Evolutionary conservation across 352 stramenopile genomes (phyloP).

Genomic region (Globisporangium irregulare): DNA sequence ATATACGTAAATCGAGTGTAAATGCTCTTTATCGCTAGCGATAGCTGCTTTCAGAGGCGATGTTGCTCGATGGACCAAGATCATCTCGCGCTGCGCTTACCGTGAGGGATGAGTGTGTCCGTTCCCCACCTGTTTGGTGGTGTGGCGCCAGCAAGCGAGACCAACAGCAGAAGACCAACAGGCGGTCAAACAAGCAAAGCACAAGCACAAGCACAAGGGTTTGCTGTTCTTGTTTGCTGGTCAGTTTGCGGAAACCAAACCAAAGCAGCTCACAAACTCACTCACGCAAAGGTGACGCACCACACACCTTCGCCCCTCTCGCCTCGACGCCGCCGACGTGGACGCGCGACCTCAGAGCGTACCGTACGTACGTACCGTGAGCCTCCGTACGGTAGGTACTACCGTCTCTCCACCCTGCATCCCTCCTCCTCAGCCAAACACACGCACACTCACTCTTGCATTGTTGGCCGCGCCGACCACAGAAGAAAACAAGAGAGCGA

Average conservation of each 20-base stretch:
- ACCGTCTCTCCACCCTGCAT: no score
- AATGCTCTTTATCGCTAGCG: no score
- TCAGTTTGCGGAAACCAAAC: neutral
- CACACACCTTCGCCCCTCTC: neutral
- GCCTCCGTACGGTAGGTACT: neutral
- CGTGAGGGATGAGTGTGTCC: neutral
- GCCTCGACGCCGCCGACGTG: slow-evolving; percentile 9
- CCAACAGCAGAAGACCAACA: neutral
- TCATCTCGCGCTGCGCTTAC: no score
- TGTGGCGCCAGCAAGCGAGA: neutral
- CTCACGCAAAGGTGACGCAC: slow-evolving; percentile 1
- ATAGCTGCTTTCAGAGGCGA: no score
- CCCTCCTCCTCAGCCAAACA: neutral
- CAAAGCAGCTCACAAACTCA: neutral
- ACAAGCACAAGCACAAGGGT: neutral
- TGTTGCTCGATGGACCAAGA: no score
- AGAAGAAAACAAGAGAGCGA: neutral
- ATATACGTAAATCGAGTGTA: no score
- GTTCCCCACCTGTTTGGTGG: neutral
- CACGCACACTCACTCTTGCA: neutral
- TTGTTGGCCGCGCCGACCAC: neutral
- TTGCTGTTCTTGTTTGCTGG: neutral
- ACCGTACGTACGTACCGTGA: neutral
- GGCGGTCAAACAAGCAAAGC: no score
- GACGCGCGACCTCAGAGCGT: slow-evolving; percentile 1